A percentile compares a stretch with the other conserved stretches of the same genome.
Conservation (phyloP, 2,329 filamentous ascomycete genomes). For the Fusarium oxysporum region DNA sequence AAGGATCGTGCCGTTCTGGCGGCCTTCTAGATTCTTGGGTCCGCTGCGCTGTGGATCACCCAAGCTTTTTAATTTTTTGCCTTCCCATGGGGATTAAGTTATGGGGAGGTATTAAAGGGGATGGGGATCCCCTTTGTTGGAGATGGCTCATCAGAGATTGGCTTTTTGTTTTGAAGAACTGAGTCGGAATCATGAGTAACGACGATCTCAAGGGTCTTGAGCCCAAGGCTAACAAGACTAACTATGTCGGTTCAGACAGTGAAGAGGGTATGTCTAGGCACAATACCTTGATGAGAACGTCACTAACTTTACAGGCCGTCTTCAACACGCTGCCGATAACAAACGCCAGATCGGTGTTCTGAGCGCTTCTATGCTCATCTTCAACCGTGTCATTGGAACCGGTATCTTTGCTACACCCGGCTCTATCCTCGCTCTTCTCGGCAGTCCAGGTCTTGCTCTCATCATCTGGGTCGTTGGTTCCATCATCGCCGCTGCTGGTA, state of each 20-base stretch:
- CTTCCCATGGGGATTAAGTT: constrained; percentile 15
- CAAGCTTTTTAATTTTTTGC: constrained; percentile 27
- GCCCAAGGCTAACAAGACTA: constrained; percentile 24
- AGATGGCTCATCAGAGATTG: constrained; percentile 2
- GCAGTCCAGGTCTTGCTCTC: constrained; percentile 71
- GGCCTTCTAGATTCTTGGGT: constrained; percentile 40
- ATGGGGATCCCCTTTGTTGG: neutral
- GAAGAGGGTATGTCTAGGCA: constrained; percentile 34
- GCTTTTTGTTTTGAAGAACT: neutral
- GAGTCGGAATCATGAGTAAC: constrained; percentile 36
- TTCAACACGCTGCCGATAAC: constrained; percentile 57
- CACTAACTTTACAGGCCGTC: constrained; percentile 40
- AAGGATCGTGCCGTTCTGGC: constrained; percentile 38
- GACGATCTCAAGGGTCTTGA: constrained; percentile 32
- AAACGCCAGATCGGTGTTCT: constrained; percentile 67
- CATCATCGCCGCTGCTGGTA: constrained; percentile 70
- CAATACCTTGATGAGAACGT: too few species aligned
- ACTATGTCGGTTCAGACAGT: constrained; percentile 37
- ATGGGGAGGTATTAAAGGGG: constrained; percentile 30
- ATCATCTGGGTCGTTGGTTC: constrained; percentile 73
- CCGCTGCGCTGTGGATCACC: constrained; percentile 16
- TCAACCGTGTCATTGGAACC: constrained; percentile 75
- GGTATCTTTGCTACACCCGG: constrained; percentile 75
- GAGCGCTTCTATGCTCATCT: constrained; percentile 69
- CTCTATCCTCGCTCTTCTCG: constrained; percentile 66